phyloP scores from a whole-genome alignment of 352 stramenopile genomes.

The Pythium insidiosum region DNA sequence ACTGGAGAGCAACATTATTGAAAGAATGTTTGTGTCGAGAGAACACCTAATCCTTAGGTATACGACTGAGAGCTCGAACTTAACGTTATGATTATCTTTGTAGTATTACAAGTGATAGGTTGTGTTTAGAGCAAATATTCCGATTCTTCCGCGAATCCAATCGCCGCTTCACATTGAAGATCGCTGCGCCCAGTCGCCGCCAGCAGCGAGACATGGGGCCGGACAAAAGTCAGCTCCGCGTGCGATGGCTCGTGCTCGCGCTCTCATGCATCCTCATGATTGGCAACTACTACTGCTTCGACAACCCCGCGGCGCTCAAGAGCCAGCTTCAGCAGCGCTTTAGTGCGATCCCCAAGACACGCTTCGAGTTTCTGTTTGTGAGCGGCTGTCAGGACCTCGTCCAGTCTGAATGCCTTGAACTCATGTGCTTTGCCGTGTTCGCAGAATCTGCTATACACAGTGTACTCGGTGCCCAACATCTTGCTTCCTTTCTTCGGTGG shows the following conservation, averaged over 20 bases:
- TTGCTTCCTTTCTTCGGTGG: constrained; percentile 91
- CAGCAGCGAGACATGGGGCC: no score
- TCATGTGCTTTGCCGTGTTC: not conserved
- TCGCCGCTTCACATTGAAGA: no score
- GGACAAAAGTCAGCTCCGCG: constrained; percentile 65
- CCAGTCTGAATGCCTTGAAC: not conserved
- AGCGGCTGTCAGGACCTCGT: no score
- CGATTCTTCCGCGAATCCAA: no score
- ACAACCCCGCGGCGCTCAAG: constrained; percentile 85
- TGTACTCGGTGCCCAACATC: constrained; percentile 92
- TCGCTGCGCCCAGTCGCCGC: no score
- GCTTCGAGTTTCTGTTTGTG: constrained; percentile 82
- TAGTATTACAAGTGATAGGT: no score
- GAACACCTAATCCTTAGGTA: no score
- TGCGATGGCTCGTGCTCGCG: constrained; percentile 84
- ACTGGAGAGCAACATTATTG: no score
- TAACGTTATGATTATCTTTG: no score
- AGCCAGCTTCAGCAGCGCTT: constrained; percentile 84
- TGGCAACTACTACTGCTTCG: constrained; percentile 89
- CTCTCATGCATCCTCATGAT: constrained; percentile 87
- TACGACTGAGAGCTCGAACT: no score
- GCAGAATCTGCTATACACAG: constrained; percentile 90
- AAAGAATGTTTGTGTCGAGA: no score
- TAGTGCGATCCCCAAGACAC: constrained; percentile 53
- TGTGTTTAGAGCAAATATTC: no score